These are phyloP conservation scores for Vanderwaltozyma verrucispora DNA, from an alignment of 805 yeast species.

Conservation along the genomic window DNA sequence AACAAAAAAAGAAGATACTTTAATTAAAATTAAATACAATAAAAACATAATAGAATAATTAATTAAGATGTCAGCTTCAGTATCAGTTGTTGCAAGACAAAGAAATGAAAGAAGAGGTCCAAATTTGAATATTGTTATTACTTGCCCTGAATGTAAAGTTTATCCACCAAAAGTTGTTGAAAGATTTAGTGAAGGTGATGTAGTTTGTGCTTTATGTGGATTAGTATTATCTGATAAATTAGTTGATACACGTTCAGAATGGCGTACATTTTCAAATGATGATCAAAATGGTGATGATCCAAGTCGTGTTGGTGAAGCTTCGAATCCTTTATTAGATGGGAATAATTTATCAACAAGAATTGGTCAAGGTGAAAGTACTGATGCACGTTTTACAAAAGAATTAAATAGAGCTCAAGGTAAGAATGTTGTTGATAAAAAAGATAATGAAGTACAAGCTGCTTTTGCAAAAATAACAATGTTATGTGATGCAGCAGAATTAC, in stretches of 20 bases:
- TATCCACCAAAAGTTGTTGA: conserved; percentile 94
- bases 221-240: conserved; percentile 83
- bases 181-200: conserved; percentile 93
- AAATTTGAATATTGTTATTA: conserved; percentile 75
- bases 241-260: conserved; percentile 92
- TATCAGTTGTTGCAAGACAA: conserved; percentile 9
- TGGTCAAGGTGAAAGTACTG: conserved; percentile 79
- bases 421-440: conserved; percentile 76
- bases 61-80: conserved; percentile 10
- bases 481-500: conserved; percentile 94
- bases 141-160: conserved; percentile 94
- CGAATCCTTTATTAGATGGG: conserved; percentile 83
- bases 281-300: conserved; percentile 99
- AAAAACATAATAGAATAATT: not conserved
- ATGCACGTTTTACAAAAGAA: conserved; percentile 79
- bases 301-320: conserved; percentile 97
- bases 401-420: conserved; percentile 82
- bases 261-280: conserved; percentile 97
- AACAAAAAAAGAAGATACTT: no score
- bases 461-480: conserved; percentile 85
- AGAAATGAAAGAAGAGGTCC: conserved; percentile 42
- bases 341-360: conserved; percentile 89
- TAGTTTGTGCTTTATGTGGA: conserved; percentile 97
- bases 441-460: conserved; percentile 79
- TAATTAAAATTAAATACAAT: not conserved